Percentiles rank a stretch among this genome's conserved stretches.
These are phyloP conservation scores for Xylariaceae sp. DNA, from an alignment of 2,329 filamentous ascomycete genomes.

Conservation along the genomic window DNA sequence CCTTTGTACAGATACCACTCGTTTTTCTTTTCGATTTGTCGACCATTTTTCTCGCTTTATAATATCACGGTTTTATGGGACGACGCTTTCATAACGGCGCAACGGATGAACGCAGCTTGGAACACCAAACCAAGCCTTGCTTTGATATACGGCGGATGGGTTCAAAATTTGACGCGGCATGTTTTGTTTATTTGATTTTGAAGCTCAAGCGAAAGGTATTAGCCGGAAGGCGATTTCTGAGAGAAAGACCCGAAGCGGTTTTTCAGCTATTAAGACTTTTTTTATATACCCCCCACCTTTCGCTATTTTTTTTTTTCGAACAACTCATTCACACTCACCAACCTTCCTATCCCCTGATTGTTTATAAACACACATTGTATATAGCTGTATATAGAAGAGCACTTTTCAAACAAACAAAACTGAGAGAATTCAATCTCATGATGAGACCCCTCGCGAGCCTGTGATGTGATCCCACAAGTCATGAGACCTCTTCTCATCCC, in stretches of 20 bases:
- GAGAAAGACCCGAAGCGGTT: not conserved
- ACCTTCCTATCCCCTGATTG: not conserved
- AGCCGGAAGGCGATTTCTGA: not conserved
- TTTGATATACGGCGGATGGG: slow-evolving; percentile 6
- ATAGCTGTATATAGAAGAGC: not conserved
- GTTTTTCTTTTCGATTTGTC: slow-evolving; percentile 8
- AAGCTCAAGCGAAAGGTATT: not conserved
- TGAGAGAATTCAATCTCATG: no score
- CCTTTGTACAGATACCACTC: slow-evolving; percentile 4
- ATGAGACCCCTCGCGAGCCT: no score
- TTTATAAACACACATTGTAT: not conserved
- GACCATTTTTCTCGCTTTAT: not conserved
- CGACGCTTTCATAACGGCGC: slow-evolving; percentile 14
- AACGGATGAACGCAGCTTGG: slow-evolving; percentile 14
- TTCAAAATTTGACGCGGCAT: slow-evolving; percentile 11
- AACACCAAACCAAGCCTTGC: not conserved
- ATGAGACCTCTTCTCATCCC: no score
- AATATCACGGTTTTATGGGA: slow-evolving; percentile 2
- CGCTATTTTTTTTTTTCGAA: not conserved
- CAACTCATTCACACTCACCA: no score
- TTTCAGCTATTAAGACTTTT: not conserved
- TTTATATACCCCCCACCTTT: not conserved
- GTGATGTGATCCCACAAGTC: no score
- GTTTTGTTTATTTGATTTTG: slow-evolving; percentile 1
- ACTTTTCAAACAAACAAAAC: not conserved